Base-by-base conservation (phyloP, 1,284 basidiomycete genomes). In the Sanguinoderma infundibulare region DNA sequence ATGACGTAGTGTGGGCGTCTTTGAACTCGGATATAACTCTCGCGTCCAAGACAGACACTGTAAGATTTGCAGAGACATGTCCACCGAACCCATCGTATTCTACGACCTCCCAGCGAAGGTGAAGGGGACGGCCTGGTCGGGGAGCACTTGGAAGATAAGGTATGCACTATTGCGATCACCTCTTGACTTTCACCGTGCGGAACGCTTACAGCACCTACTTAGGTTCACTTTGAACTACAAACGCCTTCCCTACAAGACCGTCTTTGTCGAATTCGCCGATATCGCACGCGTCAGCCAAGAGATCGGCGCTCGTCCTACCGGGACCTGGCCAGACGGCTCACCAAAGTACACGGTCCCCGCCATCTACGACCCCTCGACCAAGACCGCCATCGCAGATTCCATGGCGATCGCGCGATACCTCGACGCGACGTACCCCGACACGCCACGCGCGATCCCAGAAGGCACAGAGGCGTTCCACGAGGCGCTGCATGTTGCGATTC, bases 391-490 rank as follows among this genome's bases (percentile, higher is more conserved):
- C 35, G 67, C 77, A 10, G 80, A 84, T 55, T 81, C 81, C 0
- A 26, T 68, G 17, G 57, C 53, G n/a, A 84, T 84, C 57, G 79
- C 78, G 1, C 68, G 76, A 39, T 83, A 83, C 57, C 77, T 84
- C 59, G 82, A 83, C 60, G 64, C 68, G 42, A 74, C 74, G 14
- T 84, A 83, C 67, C 80, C 82, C 1, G 71, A 76, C 42, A 73
- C 75, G 0, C 73, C 70, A 4, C 57, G 53, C 30, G 64, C 77
- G 15, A 62, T 79, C 32, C 76, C 75, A 5, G 42, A 46, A 15
- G 42, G 42, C 2, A 46, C 42, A 1, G 59, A 59, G 12, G 57
- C 59, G 15, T 50, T 61, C 47, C 62, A 64, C 57, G 64, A 50
- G 7, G 66, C 64, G 10, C 54, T 71, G 32, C 47, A 67, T 17